Evolutionary conservation across 768 basidiomycete genomes (phyloP), one percentile per base, ranked within the genome.

Genomic region (Gautieria morchelliformis): DNA sequence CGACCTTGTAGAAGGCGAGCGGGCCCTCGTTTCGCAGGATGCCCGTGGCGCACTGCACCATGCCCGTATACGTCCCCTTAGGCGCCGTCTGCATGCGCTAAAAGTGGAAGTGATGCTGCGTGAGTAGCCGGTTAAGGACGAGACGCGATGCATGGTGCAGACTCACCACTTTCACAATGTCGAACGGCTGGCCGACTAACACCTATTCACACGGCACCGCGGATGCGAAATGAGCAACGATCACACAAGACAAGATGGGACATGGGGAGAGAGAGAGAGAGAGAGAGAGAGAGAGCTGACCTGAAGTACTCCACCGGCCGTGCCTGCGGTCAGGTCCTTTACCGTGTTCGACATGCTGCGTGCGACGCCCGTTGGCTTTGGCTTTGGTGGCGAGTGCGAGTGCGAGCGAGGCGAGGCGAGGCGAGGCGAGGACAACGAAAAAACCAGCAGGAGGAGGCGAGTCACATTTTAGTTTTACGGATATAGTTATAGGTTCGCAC

Each of bases 1-100:
- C n/a, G n/a, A 86, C 93, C 83, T 96, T 96, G 78, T 95, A 97
- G 73, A 96, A 97, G 2, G 92, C 93, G 53, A 92, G 70, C 8
- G 93, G 91, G 2, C 93, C 93, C 67, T 96, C 93, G 60, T 91
- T 87, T 70, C 82, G 92, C 56, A 97, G 64, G 62, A 97, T 89
- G 51, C 87, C 89, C n/a, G 84, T 81, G 10, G 92, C 93, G 68
- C 93, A 95, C 60, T 93, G 79, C 58, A 94, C 60, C 82, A 94
- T 93, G 59, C 89, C 89, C 47, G 70, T 76, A 71, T 93, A 95
- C 3, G 93, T 95, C 44, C 93, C 93, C 66, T 84, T 83, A 40
- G 93, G 79, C 24, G 93, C 79, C 11, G 93, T 95, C 82, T 97
- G 93, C 85, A 95, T 93, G 59, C 93, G 83, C 91, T 93, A 67